Evolutionary conservation across 495 filamentous ascomycete species (phyloP).

Genomic region (Cladorrhinum samala): DNA sequence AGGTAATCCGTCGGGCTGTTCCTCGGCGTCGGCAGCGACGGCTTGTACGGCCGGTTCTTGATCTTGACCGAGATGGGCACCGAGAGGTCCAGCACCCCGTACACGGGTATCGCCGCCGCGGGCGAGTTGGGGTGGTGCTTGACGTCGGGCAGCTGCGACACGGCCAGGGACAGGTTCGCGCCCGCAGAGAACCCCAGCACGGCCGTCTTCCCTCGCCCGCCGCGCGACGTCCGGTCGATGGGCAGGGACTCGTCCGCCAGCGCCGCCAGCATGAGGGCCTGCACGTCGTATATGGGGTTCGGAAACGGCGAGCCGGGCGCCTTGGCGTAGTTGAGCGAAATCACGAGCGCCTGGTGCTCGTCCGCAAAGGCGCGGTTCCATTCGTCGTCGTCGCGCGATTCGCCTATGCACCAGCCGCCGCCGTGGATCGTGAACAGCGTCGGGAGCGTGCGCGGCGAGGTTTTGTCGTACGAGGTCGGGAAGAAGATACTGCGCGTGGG

Average conservation of each 20-base stretch:
- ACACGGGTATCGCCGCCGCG: slow-evolving; percentile 23
- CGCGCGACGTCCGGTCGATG: slow-evolving; percentile 22
- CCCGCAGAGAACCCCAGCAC: slow-evolving; percentile 33
- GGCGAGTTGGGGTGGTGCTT: slow-evolving; percentile 15
- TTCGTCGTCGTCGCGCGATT: slow-evolving; percentile 27
- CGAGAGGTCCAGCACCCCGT: slow-evolving; percentile 28
- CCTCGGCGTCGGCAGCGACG: slow-evolving; percentile 15
- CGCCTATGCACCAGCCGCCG: slow-evolving; percentile 33
- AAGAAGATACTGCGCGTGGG: slow-evolving; percentile 31
- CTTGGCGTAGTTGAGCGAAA: slow-evolving; percentile 34
- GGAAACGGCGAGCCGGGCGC: slow-evolving; percentile 32
- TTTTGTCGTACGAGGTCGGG: slow-evolving; percentile 29
- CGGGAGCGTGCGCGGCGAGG: slow-evolving; percentile 23
- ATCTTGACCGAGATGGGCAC: slow-evolving; percentile 16
- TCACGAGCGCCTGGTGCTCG: slow-evolving; percentile 24
- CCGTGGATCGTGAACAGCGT: slow-evolving; percentile 35
- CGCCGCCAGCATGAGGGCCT: slow-evolving; percentile 29
- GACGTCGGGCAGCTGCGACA: slow-evolving; percentile 30
- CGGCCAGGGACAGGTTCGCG: slow-evolving; percentile 27
- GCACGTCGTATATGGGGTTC: slow-evolving; percentile 26
- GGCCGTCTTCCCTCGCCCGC: slow-evolving; percentile 14
- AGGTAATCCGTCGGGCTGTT: slow-evolving; percentile 25
- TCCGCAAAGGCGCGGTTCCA: slow-evolving; percentile 34
- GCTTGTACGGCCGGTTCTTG: slow-evolving; percentile 29
- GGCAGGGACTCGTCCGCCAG: slow-evolving; percentile 32